Evolutionary conservation across 2,329 filamentous ascomycete genomes (phyloP), one percentile per base, ranked within the genome.

Genomic region (Neofusicoccum sp.): DNA sequence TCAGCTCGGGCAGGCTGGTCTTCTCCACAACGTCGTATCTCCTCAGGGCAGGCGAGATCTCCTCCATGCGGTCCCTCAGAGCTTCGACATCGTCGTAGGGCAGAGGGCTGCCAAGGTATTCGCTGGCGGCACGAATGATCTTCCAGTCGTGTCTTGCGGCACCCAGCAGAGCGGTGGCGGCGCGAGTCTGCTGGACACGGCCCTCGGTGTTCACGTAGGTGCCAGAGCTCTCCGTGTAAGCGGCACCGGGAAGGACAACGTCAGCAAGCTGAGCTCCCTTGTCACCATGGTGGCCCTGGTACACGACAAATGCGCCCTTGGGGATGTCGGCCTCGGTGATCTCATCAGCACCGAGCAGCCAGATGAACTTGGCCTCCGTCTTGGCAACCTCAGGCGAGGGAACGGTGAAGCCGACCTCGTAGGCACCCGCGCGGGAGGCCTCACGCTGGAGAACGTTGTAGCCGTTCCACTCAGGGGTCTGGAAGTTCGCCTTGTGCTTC

Each of bases 131-230:
- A 65, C 95, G 91, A 68, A 99, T 87, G 71, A 99, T 98, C 86
- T 98, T 99, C 95, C 95, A 99, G 80, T 99, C 95, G 65, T 95
- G 93, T 72, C 95, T 87, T 61, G 93, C 87, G 58, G 92, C 95
- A 63, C 95, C 95, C 26, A 92, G 91, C 66, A 96, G 83, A 47
- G 89, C 90, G 38, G 92, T 96, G 31, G 95, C 95, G 49, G 91
- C 89, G 66, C 95, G 90, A 58, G 90, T 95, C 82, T 96, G 89
- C 80, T 99, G 95, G 24, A 95, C 91, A 69, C 95, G 90, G 61
- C 95, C 95, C 78, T 99, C 95, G 0, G 95, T 98, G 85, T 98
- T 99, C 79, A 99, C 86, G 72, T 96, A 99, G 45, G 95, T 99
- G 63, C 87, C 93, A 26, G 89, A 86, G 83, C 98, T 99, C 81